Evolutionary conservation across 108 stramenopile genomes (phyloP).

Genomic region (Pseudonitzschia multistriata): DNA sequence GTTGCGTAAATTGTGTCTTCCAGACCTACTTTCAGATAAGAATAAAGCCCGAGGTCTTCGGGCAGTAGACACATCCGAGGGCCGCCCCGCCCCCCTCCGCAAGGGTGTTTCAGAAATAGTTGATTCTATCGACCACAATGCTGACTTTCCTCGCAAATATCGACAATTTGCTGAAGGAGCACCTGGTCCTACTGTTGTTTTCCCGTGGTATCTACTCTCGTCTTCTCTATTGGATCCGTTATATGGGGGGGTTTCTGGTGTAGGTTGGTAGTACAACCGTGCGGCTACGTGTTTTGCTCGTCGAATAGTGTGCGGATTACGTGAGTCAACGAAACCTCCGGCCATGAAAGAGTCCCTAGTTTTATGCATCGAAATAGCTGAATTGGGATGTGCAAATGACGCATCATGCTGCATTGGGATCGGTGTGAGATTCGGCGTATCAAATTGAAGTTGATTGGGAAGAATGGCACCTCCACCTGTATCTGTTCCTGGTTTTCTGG

Average conservation of each 20-base stretch:
- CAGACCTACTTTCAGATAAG: constrained; percentile 26
- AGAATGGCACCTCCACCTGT: constrained; percentile 16
- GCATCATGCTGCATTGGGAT: constrained; percentile 44
- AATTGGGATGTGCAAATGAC: constrained; percentile 22
- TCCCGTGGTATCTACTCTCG: neutral
- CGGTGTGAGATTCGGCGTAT: constrained; percentile 65
- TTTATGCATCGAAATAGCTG: neutral
- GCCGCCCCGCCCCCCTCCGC: constrained; percentile 32
- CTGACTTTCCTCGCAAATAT: constrained; percentile 28
- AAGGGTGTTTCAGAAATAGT: constrained; percentile 38
- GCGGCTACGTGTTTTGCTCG: constrained; percentile 53
- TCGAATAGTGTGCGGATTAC: constrained; percentile 36
- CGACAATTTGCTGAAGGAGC: constrained; percentile 8
- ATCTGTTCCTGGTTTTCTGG: constrained; percentile 15
- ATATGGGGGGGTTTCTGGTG: constrained; percentile 47
- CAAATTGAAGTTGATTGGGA: constrained; percentile 40
- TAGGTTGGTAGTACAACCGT: constrained; percentile 51
- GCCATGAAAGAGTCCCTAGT: neutral
- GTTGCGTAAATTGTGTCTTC: neutral
- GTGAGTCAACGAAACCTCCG: constrained; percentile 22
- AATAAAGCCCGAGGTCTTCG: constrained; percentile 33
- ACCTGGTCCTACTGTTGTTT: neutral
- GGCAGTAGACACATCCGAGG: constrained; percentile 33
- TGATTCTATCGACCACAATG: constrained; percentile 21
- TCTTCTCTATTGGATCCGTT: neutral